Evolutionary conservation across 1,139 yeast genomes (phyloP).

Genomic region (Lizanozyma gosingica): DNA sequence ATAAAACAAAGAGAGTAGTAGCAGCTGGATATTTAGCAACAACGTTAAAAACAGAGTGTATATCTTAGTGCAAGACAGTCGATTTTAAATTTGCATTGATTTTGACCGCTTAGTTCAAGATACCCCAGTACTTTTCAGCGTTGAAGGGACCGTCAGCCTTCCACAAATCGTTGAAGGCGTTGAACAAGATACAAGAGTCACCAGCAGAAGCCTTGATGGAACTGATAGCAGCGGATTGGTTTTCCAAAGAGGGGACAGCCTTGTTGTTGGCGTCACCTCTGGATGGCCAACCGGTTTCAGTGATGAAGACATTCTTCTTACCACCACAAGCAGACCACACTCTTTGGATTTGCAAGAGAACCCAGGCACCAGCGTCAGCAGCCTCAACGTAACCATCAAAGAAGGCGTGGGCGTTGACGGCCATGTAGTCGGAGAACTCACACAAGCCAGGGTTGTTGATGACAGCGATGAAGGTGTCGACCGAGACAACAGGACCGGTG

Average conservation of each 20-base stretch:
- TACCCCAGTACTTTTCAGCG: conserved; percentile 73
- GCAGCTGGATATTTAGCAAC: too few species aligned
- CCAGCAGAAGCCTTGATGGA: conserved; percentile 51
- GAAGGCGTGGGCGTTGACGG: conserved; percentile 75
- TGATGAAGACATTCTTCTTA: conserved; percentile 47
- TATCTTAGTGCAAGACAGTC: too few species aligned
- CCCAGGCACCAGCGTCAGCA: conserved; percentile 62
- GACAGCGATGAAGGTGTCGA: conserved; percentile 72
- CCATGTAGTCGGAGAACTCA: conserved; percentile 64
- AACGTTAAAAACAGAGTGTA: too few species aligned
- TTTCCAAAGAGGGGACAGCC: conserved; percentile 60
- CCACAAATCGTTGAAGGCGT: conserved; percentile 73
- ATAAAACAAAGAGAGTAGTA: too few species aligned
- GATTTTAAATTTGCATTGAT: too few species aligned
- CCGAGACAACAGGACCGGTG: conserved; percentile 66
- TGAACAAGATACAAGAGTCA: conserved; percentile 51
- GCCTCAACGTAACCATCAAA: conserved; percentile 67
- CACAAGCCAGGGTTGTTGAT: conserved; percentile 66
- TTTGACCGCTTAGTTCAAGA: conserved; percentile 12
- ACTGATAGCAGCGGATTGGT: conserved; percentile 53
- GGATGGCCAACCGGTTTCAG: conserved; percentile 83
- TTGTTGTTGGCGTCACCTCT: conserved; percentile 55
- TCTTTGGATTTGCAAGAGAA: conserved; percentile 54
- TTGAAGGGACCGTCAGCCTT: conserved; percentile 58
- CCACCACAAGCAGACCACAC: conserved; percentile 61